phyloP scores from a whole-genome alignment of 345 rosid genomes.

The Dovyalis caffra region DNA sequence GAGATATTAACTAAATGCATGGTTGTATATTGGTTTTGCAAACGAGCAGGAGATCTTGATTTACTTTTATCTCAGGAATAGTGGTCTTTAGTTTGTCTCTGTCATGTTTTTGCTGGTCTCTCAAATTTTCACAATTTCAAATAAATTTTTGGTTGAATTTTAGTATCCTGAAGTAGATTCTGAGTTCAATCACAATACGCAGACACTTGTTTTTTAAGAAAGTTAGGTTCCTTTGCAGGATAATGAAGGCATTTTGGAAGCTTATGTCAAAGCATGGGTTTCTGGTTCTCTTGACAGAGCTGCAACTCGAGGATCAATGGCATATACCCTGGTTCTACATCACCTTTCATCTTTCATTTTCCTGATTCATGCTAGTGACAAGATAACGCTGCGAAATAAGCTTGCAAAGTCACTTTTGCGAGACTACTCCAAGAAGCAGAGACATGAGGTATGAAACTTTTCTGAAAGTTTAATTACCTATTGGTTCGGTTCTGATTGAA shows the following conservation, averaged over 20 bases:
- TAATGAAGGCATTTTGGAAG: slow-evolving; percentile 65
- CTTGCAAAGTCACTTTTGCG: slow-evolving; percentile 63
- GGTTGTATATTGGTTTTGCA: not conserved
- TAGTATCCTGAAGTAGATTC: not conserved
- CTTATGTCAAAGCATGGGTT: slow-evolving; percentile 74
- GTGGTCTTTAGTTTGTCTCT: not conserved
- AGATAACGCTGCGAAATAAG: slow-evolving; percentile 44
- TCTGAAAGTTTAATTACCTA: not conserved
- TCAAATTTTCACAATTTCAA: not conserved
- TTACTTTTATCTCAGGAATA: not conserved
- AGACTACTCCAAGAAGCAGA: slow-evolving; percentile 57
- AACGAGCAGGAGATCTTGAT: not conserved
- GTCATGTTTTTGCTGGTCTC: not conserved
- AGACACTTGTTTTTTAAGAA: not conserved
- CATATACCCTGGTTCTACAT: slow-evolving; percentile 57
- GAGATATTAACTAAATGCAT: not conserved
- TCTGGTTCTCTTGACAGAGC: slow-evolving; percentile 80
- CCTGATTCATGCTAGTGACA: slow-evolving; percentile 27
- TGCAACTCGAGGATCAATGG: slow-evolving; percentile 55
- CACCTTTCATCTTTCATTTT: slow-evolving; percentile 67
- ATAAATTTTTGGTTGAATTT: not conserved
- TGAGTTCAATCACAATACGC: not conserved
- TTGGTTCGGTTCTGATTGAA: not conserved
- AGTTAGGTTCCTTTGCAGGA: slow-evolving; percentile 43
- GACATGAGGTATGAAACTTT: slow-evolving; percentile 54